Base-by-base conservation (phyloP, 805 yeast species). In the Saccharomyces kudriavzevii region DNA sequence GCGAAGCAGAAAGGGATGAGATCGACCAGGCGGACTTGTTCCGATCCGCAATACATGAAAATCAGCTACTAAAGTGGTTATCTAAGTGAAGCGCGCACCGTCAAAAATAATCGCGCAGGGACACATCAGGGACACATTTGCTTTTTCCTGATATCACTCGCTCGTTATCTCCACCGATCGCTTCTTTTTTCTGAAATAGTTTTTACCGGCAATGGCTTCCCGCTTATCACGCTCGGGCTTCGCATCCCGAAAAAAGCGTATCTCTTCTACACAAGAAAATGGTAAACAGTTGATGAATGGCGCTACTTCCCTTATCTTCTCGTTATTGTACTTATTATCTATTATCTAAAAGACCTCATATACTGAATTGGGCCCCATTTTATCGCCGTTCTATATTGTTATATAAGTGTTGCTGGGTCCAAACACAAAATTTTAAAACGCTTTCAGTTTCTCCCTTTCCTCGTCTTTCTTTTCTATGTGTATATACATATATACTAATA, bases 191-290 rank as follows among this genome's bases (percentile, higher is more conserved):
- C 17, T 17, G 11, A 30, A 2, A n/a, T 4, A 35, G n/a, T 17
- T 35, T 8, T 24, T 35, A 17, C 17, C 43, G 43, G 43, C 43
- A 6, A 50, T 13, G 52, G 54, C 14, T 56, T 50, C 27, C 43
- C 43, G 43, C 24, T 35, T 35, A 35, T 17, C 43, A 9, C 29
- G 30, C 45, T 50, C 54, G 52, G 52, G 29, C 25, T 47, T 50
- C 50, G 48, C 43, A 17, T 50, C 48, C 58, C 56, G 56, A 47
- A n/a, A 29, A 46, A n/a, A 30, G 40, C 31, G 28, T 28, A 31
- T 55, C 58, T n/a, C n/a, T n/a, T n/a, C n/a, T 30, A 56, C 56
- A 26, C 29, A 13, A 40, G 47, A 30, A 35, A n/a, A 17, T 35
- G 24, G 24, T 35, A 35, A 35, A 35, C 43, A 35, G 4, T 35